Evolutionary conservation across 306 rosid species (phyloP), one percentile per base, ranked within the genome.

Genomic region (Parietaria judaica): DNA sequence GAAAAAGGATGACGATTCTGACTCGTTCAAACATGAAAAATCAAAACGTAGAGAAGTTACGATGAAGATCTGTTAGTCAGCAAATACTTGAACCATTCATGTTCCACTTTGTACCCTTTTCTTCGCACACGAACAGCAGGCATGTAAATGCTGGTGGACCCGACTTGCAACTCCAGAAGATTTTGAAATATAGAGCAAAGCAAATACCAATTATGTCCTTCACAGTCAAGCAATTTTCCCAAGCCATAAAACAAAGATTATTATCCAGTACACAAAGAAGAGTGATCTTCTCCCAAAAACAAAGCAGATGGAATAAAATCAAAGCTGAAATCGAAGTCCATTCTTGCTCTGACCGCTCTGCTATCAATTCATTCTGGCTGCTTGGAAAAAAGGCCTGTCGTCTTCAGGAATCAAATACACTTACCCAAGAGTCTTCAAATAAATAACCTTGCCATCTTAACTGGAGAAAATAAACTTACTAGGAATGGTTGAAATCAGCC

Each of bases 31-130:
- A 23, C 31, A 23, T 23, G 31, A 23, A 34, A 69, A 71, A 72
- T 61, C 54, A 77, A 66, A 70, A 46, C 35, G 57, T 58, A 12
- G 38, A 66, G 50, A 51, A 72, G 51, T 78, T 63, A 53, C 43
- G 8, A 37, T 35, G 41, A 51, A 31, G 41, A 17, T 66, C 63
- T 66, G 31, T 39, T 17, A 58, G 60, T 56, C 17, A 36, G 54
- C 63, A 45, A 56, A 36, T 54, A 10, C 50, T 46, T 58, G 34
- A 45, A 13, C 15, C 6, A 59, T 51, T 36, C 6, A 45, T 10
- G 45, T 41, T 41, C 45, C 45, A 41, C 45, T 5, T 44, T 60
- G 60, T 38, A 37, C 52, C 49, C 46, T 45, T 37, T 35, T 23
- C 14, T 60, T 41, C 51, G 13, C 13, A 35, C 17, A 63, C 54